Evolutionary conservation across 139 green algal genomes (phyloP).

Genomic region (Ettlia oleoabundans): DNA sequence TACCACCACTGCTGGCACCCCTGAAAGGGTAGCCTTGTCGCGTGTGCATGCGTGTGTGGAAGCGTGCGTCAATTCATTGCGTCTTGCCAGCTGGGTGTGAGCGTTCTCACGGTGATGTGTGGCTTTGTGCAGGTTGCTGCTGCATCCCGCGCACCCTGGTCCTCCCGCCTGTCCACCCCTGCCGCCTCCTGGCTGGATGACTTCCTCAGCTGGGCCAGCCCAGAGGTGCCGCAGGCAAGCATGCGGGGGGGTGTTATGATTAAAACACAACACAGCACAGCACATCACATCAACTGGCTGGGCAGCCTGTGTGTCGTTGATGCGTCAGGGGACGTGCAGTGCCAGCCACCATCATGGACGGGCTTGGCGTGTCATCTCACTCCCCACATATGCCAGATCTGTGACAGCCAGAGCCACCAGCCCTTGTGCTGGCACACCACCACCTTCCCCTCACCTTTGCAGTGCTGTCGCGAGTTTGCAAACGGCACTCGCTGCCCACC

Average conservation of each 20-base stretch:
- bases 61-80: no score
- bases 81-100: no score
- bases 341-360: no score
- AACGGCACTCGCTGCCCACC: constrained; percentile 67
- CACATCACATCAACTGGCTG: no score
- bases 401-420: no score
- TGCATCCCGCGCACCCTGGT: constrained; percentile 44
- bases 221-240: constrained; percentile 54
- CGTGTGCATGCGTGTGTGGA: neutral
- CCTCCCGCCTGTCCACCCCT: constrained; percentile 70
- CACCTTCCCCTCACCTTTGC: neutral
- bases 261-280: no score
- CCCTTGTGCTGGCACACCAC: no score
- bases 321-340: no score
- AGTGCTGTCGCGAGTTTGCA: constrained; percentile 53
- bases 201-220: constrained; percentile 88
- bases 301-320: no score
- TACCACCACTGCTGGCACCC: neutral
- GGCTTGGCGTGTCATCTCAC: no score
- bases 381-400: no score
- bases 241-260: neutral
- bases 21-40: neutral
- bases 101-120: no score
- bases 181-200: constrained; percentile 94
- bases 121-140: constrained; percentile 50